Evolutionary conservation across 805 yeast species (phyloP).

Genomic region (Wickerhamiella kazuoi): DNA sequence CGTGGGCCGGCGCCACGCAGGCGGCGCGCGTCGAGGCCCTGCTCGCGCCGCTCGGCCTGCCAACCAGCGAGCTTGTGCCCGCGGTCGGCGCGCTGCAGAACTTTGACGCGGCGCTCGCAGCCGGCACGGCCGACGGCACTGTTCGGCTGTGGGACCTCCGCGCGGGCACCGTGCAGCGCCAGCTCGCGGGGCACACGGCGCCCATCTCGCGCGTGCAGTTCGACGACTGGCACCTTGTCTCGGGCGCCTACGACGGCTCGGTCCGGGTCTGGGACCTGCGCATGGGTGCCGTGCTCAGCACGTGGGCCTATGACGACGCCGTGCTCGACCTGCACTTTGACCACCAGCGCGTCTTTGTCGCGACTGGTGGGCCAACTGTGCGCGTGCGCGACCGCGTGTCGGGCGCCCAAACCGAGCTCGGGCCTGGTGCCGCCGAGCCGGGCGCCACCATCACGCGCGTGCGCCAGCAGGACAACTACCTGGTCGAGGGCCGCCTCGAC

Average conservation of each 20-base stretch:
- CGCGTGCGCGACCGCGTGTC: slow-evolving; percentile 42
- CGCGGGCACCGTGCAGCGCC: slow-evolving; percentile 31
- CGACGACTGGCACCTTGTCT: slow-evolving; percentile 43
- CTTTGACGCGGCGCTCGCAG: slow-evolving; percentile 58
- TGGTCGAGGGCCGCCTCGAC: slow-evolving; percentile 43
- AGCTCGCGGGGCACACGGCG: slow-evolving; percentile 45
- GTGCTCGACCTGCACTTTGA: slow-evolving; percentile 45
- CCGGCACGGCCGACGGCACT: slow-evolving; percentile 61
- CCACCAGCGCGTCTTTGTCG: slow-evolving; percentile 33
- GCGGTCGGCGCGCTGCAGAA: slow-evolving; percentile 54
- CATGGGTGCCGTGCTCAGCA: slow-evolving; percentile 43
- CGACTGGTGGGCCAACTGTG: slow-evolving; percentile 32
- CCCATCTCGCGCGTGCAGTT: slow-evolving; percentile 52
- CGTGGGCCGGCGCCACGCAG: background rate
- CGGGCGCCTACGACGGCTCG: slow-evolving; percentile 47
- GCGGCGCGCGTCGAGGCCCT: background rate
- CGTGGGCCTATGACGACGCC: slow-evolving; percentile 42
- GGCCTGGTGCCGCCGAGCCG: slow-evolving; percentile 23
- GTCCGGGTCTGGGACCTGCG: slow-evolving; percentile 59
- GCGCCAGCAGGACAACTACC: slow-evolving; percentile 43
- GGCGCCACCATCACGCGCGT: slow-evolving; percentile 25
- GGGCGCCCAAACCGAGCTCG: slow-evolving; percentile 37
- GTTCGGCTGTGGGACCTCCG: slow-evolving; percentile 65
- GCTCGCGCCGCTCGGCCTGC: slow-evolving; percentile 2
- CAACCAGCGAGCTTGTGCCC: slow-evolving; percentile 7